Base-by-base conservation (phyloP, 2,329 filamentous ascomycete genomes). In the Pseudocercospora eumusae region DNA sequence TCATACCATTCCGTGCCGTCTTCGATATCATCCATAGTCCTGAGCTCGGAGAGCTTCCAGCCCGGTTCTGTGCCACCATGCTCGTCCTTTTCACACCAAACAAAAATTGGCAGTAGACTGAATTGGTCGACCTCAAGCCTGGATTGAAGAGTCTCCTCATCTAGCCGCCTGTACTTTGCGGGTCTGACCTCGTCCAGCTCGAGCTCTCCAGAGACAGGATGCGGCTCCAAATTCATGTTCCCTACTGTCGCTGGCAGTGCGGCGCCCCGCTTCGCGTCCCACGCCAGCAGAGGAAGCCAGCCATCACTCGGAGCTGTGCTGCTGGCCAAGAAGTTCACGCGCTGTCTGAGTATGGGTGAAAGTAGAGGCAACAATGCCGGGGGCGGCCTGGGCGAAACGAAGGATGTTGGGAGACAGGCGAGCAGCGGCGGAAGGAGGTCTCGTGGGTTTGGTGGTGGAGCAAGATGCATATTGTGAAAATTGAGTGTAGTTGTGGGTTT, bases 201-300 rank as follows among this genome's bases (percentile, higher is more conserved):
- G 58, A 93, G 84, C 75, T 93, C 90, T 58, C 90, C 90, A 2
- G 89, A 92, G 4, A 89, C 86, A 2, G 91, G 91, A 70, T 95
- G 91, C n/a, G 89, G 89, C 74, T 93, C 89, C 31, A 93, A 79
- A 50, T 82, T 78, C 57, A 89, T 84, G 60, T 83, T 82, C 68
- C 83, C 82, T 31, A 86, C 86, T 13, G 88, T 78, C 61, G 84
- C 79, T n/a, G 83, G 80, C 18, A 93, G 80, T 66, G 80, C 83
- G 31, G 83, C 79, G 2, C 82, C 85, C 47, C 84, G 78, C 65
- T 82, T 75, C 7, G 80, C 70, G 69, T 90, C 85, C 79, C 91
- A 93, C 72, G 86, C 88, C 23, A 93, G 81, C 31, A 93, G 80
- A 0, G 85, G 82, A 15, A 93, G 83, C 90, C 91, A 93, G 49